Evolutionary conservation across 257 asterid species (phyloP), one percentile per base, ranked within the genome.

Genomic region (Scutellaria minor): DNA sequence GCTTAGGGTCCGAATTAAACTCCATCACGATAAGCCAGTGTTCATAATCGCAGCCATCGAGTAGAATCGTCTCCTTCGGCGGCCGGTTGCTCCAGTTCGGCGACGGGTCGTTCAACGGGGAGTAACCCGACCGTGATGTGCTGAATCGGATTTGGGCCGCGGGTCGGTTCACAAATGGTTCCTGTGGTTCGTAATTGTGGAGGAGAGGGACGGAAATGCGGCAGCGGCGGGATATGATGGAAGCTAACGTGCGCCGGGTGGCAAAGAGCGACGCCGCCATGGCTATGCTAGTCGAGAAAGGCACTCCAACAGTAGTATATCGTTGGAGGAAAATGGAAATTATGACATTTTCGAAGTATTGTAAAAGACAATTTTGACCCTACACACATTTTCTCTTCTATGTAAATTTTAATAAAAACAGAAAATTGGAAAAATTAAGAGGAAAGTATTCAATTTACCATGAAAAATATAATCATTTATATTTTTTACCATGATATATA

Each of bases 61-160:
- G 88, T 9, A 89, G 89, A 71, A 89, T 86, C 67, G 96, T 89
- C 79, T 94, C 95, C 82, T 88, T 91, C 14, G 98, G 97, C 3
- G 98, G 96, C 1, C 98, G 89, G 79, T 94, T 94, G 84, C 97
- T 91, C 97, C 97, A 91, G 82, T 93, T 93, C 35, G 98, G 97
- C 0, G 97, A 86, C 63, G 98, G 96, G 84, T 93, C 96, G 70
- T 94, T 94, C 64, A 93, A 63, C 10, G 96, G 96, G 5, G 96
- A 89, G 78, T 91, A 91, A 7, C 97, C 98, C 60, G 96, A 79
- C 13, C 87, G 82, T 62, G 96, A 75, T 2, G 96, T 78, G 79
- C 79, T 84, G 77, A 82, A 71, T 40, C 97, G 93, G 60, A 78
- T 76, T 58, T 83, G 88, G 53, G 59, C 64, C 0, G 46, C 6